These are phyloP conservation scores for Cytospora paraplurivora DNA, from an alignment of 2,329 filamentous ascomycete genomes.

Conservation along the genomic window DNA sequence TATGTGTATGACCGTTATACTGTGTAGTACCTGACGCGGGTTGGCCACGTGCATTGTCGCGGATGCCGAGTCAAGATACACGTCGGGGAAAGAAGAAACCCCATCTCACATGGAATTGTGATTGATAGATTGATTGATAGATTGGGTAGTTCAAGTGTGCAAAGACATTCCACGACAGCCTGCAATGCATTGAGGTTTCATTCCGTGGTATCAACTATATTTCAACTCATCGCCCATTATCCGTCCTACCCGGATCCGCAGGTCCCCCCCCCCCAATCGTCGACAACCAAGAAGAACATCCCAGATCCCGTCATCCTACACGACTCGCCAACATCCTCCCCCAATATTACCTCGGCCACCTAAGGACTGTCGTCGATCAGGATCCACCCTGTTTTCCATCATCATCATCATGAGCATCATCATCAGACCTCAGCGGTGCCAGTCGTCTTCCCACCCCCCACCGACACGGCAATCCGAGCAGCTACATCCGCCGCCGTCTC, in stretches of 20 bases:
- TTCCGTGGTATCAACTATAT: slow-evolving; percentile 18
- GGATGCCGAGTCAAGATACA: slow-evolving; percentile 15
- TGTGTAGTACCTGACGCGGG: no score
- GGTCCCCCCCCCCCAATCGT: background rate
- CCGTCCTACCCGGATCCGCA: background rate
- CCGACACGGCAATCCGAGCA: slow-evolving; percentile 32
- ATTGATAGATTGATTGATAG: no score
- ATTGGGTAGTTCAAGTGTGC: background rate
- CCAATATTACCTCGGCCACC: background rate
- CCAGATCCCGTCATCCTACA: background rate
- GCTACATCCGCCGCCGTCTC: slow-evolving; percentile 75
- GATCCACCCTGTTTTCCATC: background rate
- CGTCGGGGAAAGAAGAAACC: no score
- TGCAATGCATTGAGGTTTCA: background rate
- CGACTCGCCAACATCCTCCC: background rate
- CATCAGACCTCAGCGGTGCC: slow-evolving; percentile 15
- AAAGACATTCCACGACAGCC: slow-evolving; percentile 4
- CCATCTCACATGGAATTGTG: no score
- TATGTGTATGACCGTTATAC: background rate
- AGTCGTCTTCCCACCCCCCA: slow-evolving; percentile 32
- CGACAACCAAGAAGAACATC: background rate
- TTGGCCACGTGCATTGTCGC: slow-evolving; percentile 11
- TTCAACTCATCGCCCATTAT: background rate
- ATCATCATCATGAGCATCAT: background rate
- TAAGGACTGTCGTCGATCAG: background rate